A percentile compares a stretch with the other conserved stretches of the same genome.
Conservation (phyloP, 257 asterid species). For the Solanum peruvianum region DNA sequence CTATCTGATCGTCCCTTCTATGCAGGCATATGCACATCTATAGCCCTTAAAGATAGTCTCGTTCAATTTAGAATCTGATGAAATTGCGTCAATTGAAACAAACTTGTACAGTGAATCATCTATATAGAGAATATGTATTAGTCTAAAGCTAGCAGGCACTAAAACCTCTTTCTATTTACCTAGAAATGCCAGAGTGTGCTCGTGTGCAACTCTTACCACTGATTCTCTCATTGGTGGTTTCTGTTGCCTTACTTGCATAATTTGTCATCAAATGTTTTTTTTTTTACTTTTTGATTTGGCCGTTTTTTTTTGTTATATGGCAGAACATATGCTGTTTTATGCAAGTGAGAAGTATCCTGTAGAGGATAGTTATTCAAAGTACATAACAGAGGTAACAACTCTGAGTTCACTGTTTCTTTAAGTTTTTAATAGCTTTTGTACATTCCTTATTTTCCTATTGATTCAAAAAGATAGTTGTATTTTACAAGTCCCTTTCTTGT, state of each 20-base stretch:
- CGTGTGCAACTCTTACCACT: background rate
- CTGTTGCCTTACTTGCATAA: background rate
- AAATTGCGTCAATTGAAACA: background rate
- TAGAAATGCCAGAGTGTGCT: background rate
- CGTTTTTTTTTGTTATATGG: background rate
- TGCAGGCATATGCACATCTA: background rate
- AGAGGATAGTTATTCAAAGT: constrained; percentile 94
- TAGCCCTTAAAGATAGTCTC: background rate
- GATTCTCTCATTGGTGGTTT: background rate
- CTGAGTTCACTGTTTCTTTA: background rate
- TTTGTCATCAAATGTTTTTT: background rate
- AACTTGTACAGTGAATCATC: background rate
- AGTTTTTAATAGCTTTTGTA: background rate
- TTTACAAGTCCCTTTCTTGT: background rate
- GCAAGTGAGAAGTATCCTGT: constrained; percentile 92
- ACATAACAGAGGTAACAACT: constrained; percentile 62
- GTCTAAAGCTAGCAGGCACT: background rate
- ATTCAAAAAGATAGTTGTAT: background rate
- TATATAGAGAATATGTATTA: background rate
- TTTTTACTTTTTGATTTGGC: background rate
- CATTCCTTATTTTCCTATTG: background rate
- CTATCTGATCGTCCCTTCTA: background rate
- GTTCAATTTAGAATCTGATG: background rate
- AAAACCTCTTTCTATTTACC: background rate
- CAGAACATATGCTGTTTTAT: constrained; percentile 97